Percentiles rank a stretch among this genome's conserved stretches.
Evolutionary conservation across 106 monocot species (phyloP).

Genomic region (Platanthera guangdongensis): DNA sequence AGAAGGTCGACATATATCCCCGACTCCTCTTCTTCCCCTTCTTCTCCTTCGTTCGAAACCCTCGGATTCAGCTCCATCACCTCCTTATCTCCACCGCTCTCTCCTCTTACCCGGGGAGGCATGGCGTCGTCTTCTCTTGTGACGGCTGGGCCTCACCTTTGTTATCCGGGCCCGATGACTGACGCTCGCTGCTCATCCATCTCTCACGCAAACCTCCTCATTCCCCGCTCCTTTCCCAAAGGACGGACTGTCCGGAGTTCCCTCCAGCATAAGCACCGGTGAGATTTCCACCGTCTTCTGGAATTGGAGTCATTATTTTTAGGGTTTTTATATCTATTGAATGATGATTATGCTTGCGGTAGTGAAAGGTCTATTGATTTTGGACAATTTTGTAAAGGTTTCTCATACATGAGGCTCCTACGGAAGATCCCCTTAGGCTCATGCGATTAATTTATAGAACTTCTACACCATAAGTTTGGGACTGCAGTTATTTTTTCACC

Average conservation of each 20-base stretch:
- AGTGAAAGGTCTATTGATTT: neutral
- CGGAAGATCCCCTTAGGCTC: neutral
- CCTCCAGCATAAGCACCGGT: conserved; percentile 7
- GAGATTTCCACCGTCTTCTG: neutral
- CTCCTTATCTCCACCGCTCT: neutral
- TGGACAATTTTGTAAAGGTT: neutral
- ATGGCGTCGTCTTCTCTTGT: conserved; percentile 18
- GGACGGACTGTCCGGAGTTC: neutral
- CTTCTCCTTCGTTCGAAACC: neutral
- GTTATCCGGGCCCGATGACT: neutral
- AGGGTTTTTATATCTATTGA: neutral
- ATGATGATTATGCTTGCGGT: neutral
- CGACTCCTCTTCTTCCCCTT: neutral
- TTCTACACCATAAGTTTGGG: neutral
- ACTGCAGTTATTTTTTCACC: neutral
- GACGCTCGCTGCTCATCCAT: neutral
- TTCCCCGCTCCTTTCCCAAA: neutral
- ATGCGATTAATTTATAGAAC: neutral
- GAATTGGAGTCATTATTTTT: neutral
- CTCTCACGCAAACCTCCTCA: neutral
- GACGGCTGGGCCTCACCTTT: conserved; percentile 12
- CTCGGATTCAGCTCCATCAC: neutral
- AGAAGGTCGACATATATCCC: too few relatives aligned
- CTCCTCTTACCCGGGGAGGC: neutral
- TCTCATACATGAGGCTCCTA: neutral